phyloP scores from a whole-genome alignment of 345 rosid species.

The Iberis pinnata region DNA sequence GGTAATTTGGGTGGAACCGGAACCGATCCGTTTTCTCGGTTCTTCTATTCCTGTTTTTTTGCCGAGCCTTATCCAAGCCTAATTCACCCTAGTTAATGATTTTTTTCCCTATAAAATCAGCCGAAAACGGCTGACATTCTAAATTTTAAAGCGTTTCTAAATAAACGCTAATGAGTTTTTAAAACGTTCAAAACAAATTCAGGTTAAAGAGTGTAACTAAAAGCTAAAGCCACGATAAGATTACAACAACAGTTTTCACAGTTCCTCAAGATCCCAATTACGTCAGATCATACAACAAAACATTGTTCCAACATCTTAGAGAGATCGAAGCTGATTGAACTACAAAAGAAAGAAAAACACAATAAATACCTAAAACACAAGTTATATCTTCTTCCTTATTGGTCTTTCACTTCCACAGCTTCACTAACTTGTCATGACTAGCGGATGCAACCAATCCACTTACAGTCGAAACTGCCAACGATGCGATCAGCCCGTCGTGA shows the following conservation, averaged over 20 bases:
- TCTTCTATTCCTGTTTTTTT: too few species aligned
- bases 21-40: too few species aligned
- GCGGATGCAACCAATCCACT: slow-evolving; percentile 90
- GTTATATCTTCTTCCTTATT: slow-evolving; percentile 1
- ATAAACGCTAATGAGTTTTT: too few species aligned
- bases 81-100: too few species aligned
- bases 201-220: too few species aligned
- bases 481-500: slow-evolving; percentile 71
- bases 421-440: slow-evolving; percentile 81
- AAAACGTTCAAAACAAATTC: too few species aligned
- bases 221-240: too few species aligned
- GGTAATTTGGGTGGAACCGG: too few species aligned
- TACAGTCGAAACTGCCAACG: slow-evolving; percentile 63
- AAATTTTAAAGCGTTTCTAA: too few species aligned
- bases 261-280: slow-evolving; percentile 16
- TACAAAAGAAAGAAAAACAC: slow-evolving; percentile 2
- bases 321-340: slow-evolving; percentile 21
- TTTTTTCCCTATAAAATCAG: too few species aligned
- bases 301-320: slow-evolving; percentile 16
- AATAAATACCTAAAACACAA: slow-evolving; percentile 16
- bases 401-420: slow-evolving; percentile 71
- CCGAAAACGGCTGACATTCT: too few species aligned
- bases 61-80: too few species aligned
- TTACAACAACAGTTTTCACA: slow-evolving; percentile 26
- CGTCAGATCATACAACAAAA: slow-evolving; percentile 29